Conservation (phyloP, 2,329 filamentous ascomycete genomes). For the Pleomassaria siparia region DNA sequence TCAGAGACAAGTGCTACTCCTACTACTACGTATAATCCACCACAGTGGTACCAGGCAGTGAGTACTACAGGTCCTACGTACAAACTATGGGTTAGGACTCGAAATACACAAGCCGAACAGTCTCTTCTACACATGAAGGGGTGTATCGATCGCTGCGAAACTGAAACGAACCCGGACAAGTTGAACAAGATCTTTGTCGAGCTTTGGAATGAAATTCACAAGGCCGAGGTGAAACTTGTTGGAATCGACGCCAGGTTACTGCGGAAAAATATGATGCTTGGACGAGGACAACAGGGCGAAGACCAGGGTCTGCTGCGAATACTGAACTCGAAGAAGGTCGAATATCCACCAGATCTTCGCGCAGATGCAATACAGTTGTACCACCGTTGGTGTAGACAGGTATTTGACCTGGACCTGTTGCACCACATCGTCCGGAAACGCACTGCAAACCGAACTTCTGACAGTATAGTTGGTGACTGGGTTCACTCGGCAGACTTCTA, state of each 20-base stretch:
- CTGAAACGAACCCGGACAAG: not conserved
- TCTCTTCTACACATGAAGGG: constrained; percentile 22
- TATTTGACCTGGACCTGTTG: constrained; percentile 50
- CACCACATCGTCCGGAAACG: constrained; percentile 42
- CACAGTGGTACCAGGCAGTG: constrained; percentile 20
- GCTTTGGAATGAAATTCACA: constrained; percentile 43
- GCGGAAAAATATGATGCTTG: constrained; percentile 40
- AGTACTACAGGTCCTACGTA: not conserved
- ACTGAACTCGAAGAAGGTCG: constrained; percentile 32
- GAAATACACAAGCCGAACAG: constrained; percentile 8
- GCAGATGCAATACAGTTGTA: constrained; percentile 52
- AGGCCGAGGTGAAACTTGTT: constrained; percentile 37
- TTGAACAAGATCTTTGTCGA: constrained; percentile 26
- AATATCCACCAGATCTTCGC: constrained; percentile 50
- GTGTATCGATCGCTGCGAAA: constrained; percentile 23
- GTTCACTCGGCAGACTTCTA: constrained; percentile 32
- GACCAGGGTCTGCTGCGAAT: constrained; percentile 43
- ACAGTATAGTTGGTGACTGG: constrained; percentile 29
- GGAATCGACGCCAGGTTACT: constrained; percentile 35
- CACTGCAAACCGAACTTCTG: constrained; percentile 21
- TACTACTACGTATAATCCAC: not conserved
- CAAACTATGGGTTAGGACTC: constrained; percentile 14
- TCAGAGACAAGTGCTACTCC: constrained; percentile 1
- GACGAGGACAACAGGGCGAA: constrained; percentile 33
- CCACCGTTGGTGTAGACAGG: constrained; percentile 45